These are phyloP conservation scores for Stephanodiscus triporus DNA, from an alignment of 108 stramenopile species.

Conservation along the genomic window DNA sequence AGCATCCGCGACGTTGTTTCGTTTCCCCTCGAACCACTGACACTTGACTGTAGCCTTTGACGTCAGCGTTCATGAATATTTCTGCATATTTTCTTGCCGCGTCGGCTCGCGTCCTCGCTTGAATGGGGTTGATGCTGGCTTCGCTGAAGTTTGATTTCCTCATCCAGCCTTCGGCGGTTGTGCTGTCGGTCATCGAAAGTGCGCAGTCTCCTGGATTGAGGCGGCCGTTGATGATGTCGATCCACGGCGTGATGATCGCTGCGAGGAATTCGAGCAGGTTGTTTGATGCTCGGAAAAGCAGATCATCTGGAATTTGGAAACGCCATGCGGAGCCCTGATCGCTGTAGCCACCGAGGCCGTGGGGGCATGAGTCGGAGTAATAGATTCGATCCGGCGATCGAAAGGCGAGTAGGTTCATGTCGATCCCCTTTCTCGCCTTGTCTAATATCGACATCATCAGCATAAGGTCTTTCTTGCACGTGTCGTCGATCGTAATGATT, in stretches of 20 bases:
- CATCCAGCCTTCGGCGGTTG: conserved; percentile 12
- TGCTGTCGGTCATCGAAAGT: conserved; percentile 19
- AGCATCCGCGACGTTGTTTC: conserved; percentile 13
- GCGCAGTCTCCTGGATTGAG: conserved; percentile 2
- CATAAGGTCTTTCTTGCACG: too few species aligned
- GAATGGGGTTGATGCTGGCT: conserved; percentile 1
- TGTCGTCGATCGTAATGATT: too few species aligned
- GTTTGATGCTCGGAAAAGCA: conserved; percentile 10
- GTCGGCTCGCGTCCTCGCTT: conserved; percentile 10
- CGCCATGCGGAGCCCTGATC: conserved; percentile 4
- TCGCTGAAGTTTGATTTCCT: conserved; percentile 30
- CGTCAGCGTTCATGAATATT: not conserved
- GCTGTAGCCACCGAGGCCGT: not conserved
- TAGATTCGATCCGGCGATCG: not conserved
- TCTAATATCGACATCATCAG: not conserved
- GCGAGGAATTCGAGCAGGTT: conserved; percentile 14
- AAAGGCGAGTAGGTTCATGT: not conserved
- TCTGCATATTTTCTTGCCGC: not conserved
- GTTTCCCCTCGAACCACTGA: conserved; percentile 25
- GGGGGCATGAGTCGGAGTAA: not conserved
- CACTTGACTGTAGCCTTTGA: conserved; percentile 15
- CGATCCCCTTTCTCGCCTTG: not conserved
- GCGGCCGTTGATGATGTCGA: not conserved
- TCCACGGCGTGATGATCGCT: conserved; percentile 10
- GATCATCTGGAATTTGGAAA: not conserved